Base-by-base conservation (phyloP, 768 basidiomycete genomes). In the Xerocomellus intermedius region DNA sequence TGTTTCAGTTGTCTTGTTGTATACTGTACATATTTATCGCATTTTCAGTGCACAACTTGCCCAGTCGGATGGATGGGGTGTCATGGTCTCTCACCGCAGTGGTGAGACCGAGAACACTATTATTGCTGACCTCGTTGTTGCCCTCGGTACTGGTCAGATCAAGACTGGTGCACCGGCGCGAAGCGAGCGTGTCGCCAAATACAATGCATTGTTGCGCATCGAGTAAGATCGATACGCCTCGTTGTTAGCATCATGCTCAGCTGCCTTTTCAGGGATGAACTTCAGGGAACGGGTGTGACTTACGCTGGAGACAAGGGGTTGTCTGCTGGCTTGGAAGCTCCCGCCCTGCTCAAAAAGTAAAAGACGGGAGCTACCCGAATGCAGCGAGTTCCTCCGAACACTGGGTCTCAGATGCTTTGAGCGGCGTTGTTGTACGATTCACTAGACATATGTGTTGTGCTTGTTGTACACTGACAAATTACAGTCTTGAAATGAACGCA, bases 61-160 rank as follows among this genome's bases (percentile, higher is more conserved):
- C 46, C 94, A 97, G 74, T 92, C 91, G 37, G 92, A 93, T 68
- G 90, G 90, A 51, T 99, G 97, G 97, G 95, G 94, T 73, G 91
- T 98, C 77, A 99, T 99, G 97, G 87, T 96, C 74, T 98, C 95
- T 50, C 97, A 98, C 83, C 94, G 97, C 63, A 93, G 90, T 63
- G 96, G 96, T 68, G 96, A 98, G 82, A 98, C 96, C 35, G 95
- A 97, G 77, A 94, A 93, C 79, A 95, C 93, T 51, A 80, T 94
- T 74, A 98, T 98, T 67, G 93, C 95, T 59, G 94, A 98, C 75
- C 86, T 98, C 62, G 85, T 87, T 59, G 94, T 98, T 64, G 97
- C 91, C 45, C 91, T 98, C 62, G 87, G 89, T 61, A 82, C 82
- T 56, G 94, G 94, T 60, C 89, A 96, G 76, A 97, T 98, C 82